Evolutionary conservation across 805 yeast species (phyloP), one percentile per base, ranked within the genome.

Genomic region (Jamesozyma rosinii): DNA sequence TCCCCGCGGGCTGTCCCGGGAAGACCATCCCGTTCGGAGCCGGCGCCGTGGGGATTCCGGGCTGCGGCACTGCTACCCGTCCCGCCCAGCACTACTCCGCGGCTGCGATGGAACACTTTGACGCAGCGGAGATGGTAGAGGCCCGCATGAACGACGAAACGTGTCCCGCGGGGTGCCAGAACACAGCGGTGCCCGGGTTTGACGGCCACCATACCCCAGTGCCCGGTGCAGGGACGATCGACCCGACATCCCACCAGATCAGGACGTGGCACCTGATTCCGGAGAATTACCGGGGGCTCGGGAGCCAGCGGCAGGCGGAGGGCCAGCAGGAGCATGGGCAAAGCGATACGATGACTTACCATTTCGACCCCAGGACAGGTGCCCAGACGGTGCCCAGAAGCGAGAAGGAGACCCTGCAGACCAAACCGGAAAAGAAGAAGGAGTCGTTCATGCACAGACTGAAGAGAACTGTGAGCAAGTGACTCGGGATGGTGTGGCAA

Each of bases 161-260:
- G 8, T 15, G 44, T 13, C 51, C 53, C 2, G 34, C 14, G 8
- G 45, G 41, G 4, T 20, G 39, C 11, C 38, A 44, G 22, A 22
- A 49, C n/a, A 48, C 51, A 4, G 33, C 49, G 1, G 20, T 38
- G 13, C 46, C 45, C 2, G 40, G 37, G 5, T 49, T 49, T 39
- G 47, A 41, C 5, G 47, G 46, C 2, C 47, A 42, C 18, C 47
- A 38, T 22, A 44, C 50, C 1, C 49, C 53, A 3, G 24, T 49
- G 9, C 52, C 52, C 18, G 53, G 53, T 19, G 44, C 51, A 14
- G 53, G 53, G 4, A 29, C n/a, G 9, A 32, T 44, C 13, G 32
- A 38, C n/a, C 37, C 46, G 3, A 10, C 24, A 4, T 37, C 39
- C 9, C 45, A 45, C 21, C 42, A 45, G 20, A n/a, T 41, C 3